These are phyloP conservation scores for Auriscalpium orientale DNA, from an alignment of 768 basidiomycete species.

Conservation along the genomic window DNA sequence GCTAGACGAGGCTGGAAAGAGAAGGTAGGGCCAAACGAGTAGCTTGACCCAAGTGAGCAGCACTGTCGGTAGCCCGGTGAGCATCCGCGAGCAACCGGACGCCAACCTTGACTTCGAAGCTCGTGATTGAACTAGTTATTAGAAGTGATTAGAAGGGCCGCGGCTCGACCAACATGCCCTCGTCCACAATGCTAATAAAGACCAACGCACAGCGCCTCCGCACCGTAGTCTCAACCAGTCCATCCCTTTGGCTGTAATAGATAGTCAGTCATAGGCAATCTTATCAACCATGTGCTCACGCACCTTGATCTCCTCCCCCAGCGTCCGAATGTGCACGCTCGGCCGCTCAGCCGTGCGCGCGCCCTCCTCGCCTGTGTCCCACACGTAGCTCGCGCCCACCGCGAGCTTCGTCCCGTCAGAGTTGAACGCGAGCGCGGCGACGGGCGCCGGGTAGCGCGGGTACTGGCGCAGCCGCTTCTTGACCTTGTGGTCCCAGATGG, in stretches of 20 bases:
- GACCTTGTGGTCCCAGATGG: slow-evolving; percentile 95
- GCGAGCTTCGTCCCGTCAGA: slow-evolving; percentile 77
- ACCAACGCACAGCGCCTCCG: too few species aligned
- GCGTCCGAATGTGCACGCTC: slow-evolving; percentile 49
- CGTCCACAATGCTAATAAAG: too few species aligned
- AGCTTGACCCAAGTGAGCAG: too few species aligned
- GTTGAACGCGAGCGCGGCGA: slow-evolving; percentile 79
- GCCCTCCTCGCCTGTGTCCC: slow-evolving; percentile 81
- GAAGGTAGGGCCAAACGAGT: too few species aligned
- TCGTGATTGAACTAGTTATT: too few species aligned
- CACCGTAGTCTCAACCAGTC: slow-evolving; percentile 6
- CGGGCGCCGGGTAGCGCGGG: slow-evolving; percentile 64
- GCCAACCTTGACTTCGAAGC: too few species aligned
- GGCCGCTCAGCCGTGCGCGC: slow-evolving; percentile 57
- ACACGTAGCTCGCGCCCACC: slow-evolving; percentile 81
- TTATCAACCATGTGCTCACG: slow-evolving; percentile 10
- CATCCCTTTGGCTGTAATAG: slow-evolving; percentile 23
- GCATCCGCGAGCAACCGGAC: too few species aligned
- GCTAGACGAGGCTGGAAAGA: too few species aligned
- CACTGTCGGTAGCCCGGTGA: too few species aligned
- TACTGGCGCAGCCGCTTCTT: slow-evolving; percentile 94
- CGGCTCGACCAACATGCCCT: too few species aligned
- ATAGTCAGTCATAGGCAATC: background rate
- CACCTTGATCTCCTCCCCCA: slow-evolving; percentile 78
- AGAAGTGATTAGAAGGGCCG: too few species aligned